Evolutionary conservation across 305 asterid species (phyloP).

Genomic region (Fraxinus angustifolia): DNA sequence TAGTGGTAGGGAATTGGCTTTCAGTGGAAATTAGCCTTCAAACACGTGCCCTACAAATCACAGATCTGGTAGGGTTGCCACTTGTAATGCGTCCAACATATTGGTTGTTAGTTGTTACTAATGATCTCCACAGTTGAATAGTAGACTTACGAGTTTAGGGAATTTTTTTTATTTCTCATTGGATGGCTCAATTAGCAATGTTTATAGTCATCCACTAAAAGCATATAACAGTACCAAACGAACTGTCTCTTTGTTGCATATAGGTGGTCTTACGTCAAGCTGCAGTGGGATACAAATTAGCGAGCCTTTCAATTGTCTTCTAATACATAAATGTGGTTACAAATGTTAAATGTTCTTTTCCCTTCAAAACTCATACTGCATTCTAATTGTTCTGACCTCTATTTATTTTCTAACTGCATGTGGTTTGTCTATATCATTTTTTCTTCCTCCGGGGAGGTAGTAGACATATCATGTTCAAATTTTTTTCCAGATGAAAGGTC

Average conservation of each 20-base stretch:
- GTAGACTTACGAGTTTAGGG: background rate
- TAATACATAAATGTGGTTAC: background rate
- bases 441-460: background rate
- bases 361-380: background rate
- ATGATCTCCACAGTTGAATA: slow-evolving; percentile 3
- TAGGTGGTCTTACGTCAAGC: background rate
- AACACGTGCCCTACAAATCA: background rate
- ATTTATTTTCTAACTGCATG: background rate
- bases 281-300: background rate
- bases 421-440: background rate
- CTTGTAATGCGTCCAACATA: background rate
- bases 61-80: background rate
- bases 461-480: slow-evolving; percentile 20
- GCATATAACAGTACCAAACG: background rate
- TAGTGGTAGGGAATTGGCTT: background rate
- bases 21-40: background rate
- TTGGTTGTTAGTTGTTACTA: background rate
- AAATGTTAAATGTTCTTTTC: background rate
- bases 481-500: slow-evolving; percentile 36
- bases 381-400: background rate
- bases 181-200: background rate
- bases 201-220: background rate
- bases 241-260: slow-evolving; percentile 1
- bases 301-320: background rate
- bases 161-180: background rate